Conservation (phyloP, 1,284 basidiomycete species). For the Wallemia hederae region DNA sequence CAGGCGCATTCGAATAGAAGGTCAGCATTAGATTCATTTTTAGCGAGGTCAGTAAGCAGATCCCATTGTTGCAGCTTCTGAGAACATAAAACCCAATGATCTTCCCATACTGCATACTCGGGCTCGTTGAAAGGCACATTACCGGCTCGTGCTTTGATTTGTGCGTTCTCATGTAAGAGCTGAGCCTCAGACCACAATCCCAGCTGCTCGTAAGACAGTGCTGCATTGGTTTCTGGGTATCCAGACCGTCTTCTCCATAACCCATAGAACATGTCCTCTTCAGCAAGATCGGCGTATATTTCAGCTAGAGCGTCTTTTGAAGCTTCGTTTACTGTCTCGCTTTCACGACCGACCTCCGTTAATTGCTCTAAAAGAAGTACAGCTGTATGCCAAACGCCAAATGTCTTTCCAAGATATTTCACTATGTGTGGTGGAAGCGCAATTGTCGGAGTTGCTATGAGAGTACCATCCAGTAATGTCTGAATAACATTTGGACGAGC, state of each 20-base stretch:
- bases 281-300: constrained; percentile 75
- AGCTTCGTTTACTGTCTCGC: constrained; percentile 48
- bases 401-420: constrained; percentile 89
- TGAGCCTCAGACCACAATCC: constrained; percentile 91
- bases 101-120: constrained; percentile 96
- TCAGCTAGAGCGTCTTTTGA: constrained; percentile 78
- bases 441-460: constrained; percentile 58
- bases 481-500: constrained; percentile 85
- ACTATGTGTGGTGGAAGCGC: constrained; percentile 76
- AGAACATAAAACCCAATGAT: constrained; percentile 90
- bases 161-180: constrained; percentile 65
- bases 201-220: constrained; percentile 79
- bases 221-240: constrained; percentile 71
- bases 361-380: constrained; percentile 31
- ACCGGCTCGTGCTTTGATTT: constrained; percentile 55
- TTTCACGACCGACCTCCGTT: constrained; percentile 34
- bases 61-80: constrained; percentile 99
- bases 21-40: constrained; percentile 70
- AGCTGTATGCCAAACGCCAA: constrained; percentile 75
- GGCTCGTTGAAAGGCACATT: constrained; percentile 72
- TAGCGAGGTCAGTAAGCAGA: constrained; percentile 67
- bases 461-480: constrained; percentile 56
- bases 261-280: constrained; percentile 95
- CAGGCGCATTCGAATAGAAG: constrained; percentile 83
- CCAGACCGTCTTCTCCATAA: constrained; percentile 71